Evolutionary conservation across 306 rosid genomes (phyloP).

Genomic region (Trifolium fragiferum): DNA sequence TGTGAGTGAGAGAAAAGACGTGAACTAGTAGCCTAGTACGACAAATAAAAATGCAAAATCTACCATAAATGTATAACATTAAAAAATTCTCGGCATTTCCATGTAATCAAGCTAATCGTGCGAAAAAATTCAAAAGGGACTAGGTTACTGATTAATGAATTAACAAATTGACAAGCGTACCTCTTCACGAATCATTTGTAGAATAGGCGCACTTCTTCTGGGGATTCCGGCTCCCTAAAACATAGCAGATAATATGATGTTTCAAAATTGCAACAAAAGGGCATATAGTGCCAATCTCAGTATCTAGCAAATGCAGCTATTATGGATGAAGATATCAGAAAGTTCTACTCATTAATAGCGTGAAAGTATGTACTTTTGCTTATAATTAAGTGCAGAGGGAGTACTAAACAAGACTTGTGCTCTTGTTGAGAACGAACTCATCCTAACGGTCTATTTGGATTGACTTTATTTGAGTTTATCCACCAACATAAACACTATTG

Average conservation of each 20-base stretch:
- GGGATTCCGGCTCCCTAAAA: conserved; percentile 93
- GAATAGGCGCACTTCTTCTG: conserved; percentile 85
- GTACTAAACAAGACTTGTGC: conserved; percentile 1
- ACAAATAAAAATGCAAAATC: no score
- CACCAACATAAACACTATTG: not conserved
- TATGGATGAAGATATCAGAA: conserved; percentile 13
- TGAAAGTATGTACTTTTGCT: no score
- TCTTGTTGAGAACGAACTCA: conserved; percentile 12
- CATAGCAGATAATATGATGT: conserved; percentile 33
- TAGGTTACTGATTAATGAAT: conserved; percentile 21
- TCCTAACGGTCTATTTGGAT: not conserved
- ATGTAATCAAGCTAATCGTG: not conserved
- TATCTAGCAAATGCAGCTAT: conserved; percentile 18
- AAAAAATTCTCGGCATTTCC: no score
- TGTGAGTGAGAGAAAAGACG: no score
- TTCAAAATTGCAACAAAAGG: conserved; percentile 16
- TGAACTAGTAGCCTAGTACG: no score
- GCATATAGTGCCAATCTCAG: not conserved
- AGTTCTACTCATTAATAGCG: not conserved
- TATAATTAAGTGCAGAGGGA: no score
- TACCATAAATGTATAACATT: no score
- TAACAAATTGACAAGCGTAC: conserved; percentile 54
- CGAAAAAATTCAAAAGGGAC: not conserved
- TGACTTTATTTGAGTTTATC: not conserved
- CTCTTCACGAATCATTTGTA: conserved; percentile 85